phyloP scores from a whole-genome alignment of 305 asterid genomes.

The Solanum aculeatissimum region DNA sequence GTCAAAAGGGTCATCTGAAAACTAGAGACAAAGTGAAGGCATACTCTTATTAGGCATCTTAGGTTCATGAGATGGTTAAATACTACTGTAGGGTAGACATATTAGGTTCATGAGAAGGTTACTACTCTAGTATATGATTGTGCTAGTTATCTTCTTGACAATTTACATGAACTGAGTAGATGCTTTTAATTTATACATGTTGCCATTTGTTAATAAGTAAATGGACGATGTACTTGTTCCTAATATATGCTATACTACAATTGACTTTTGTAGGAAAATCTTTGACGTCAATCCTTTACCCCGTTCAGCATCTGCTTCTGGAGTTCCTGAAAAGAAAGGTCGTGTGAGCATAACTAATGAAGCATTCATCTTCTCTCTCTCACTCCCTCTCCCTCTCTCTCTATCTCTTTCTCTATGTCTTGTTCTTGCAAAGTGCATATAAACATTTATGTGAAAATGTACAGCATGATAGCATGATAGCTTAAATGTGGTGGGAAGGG shows the following conservation, averaged over 20 bases:
- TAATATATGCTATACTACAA: neutral
- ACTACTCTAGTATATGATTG: neutral
- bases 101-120: neutral
- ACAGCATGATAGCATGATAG: neutral
- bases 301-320: slow-evolving; percentile 30
- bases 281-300: slow-evolving; percentile 44
- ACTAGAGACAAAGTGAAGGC: neutral
- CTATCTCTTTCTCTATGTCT: too few species aligned
- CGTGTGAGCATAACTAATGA: neutral
- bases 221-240: neutral
- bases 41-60: neutral
- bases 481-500: neutral
- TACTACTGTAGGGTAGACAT: neutral
- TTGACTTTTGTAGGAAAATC: slow-evolving; percentile 40
- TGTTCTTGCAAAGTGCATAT: neutral
- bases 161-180: neutral
- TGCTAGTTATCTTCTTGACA: neutral
- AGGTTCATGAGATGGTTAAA: neutral
- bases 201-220: neutral
- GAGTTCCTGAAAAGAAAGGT: slow-evolving; percentile 37
- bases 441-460: neutral
- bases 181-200: neutral
- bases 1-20: neutral
- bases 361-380: neutral
- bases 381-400: neutral